Base-by-base conservation (phyloP, 345 rosid species). In the Leavenworthia alabamica region DNA sequence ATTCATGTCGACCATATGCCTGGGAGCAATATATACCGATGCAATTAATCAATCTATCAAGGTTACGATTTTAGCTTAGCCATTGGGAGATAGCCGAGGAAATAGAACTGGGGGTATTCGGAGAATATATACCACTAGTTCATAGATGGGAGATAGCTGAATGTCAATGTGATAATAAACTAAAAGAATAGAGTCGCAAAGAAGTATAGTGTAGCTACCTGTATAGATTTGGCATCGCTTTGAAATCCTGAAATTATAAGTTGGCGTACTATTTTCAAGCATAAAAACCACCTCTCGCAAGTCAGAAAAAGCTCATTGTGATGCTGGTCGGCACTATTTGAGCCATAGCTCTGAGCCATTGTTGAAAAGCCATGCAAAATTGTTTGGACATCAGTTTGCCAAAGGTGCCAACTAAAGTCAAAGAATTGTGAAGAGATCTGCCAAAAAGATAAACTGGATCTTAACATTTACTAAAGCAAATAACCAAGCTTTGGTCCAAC, bases 231-330 rank as follows among this genome's bases (percentile, higher is more conserved):
- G 63, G 92, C 82, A 81, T 89, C 96, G 77, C 91, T 85, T 71
- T 73, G 97, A 73, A 83, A 89, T 62, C 97, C 96, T 16, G 96
- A 93, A 69, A 89, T 67, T 46, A 87, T 77, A 74, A 93, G 75
- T 52, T 85, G 91, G 28, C 97, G 87, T 60, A 87, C 80, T 63
- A 85, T 87, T 79, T 87, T 93, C 67, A 78, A 81, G 77, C 99
- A 93, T 61, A 85, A 74, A 63, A 93, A 77, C 97, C 99, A 93
- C 81, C 96, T 87, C 75, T 93, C 97, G 73, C 94, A 81, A 37
- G 73, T 85, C 59, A 93, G 69, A 62, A 85, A 81, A 66, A 87
- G 88, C 68, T 93, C 99, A 67, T 82, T 90, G 23, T 77, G 86
- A 76, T 77, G 86, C 70, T 81, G 82, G 68, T 78, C 83, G 17